Base-by-base conservation (phyloP, 345 rosid genomes). In the Diplotaxis tenuifolia region DNA sequence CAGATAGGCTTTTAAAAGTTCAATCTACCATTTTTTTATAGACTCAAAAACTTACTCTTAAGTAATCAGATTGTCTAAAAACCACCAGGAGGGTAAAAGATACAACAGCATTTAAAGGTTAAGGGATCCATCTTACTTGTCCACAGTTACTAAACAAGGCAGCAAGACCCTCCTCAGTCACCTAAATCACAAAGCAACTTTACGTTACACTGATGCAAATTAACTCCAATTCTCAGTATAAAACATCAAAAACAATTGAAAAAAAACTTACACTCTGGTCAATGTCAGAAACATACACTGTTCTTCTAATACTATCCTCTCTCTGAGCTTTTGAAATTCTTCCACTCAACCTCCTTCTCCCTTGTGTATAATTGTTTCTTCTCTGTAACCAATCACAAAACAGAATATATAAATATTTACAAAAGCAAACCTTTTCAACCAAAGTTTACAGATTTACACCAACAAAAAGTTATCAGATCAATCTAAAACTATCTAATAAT, bases 161-260 rank as follows among this genome's bases (percentile, higher is more conserved):
- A 79, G 97, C 97, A 81, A 92, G 89, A 79, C 77, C 82, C 81
- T 92, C 97, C 85, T 92, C 96, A 55, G 96, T 89, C 75, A 89
- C 89, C 97, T 92, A 78, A 53, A 75, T 68, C 31, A 60, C 29
- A 72, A 53, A 65, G 6, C 69, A 77, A 4, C 53, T 10, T 32
- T 32, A 38, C 1, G 5, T 65, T 65, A 70, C 28, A 45, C n/a
- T 34, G 9, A 64, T 12, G 19, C 38, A 34, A 57, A 21, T 29
- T 6, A 68, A 61, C 63, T 68, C 21, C 0, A 57, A 12, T 28
- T 8, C 15, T 6, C 7, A 6, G 0, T 0, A 28, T 1, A n/a
- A 68, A 69, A 28, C 34, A 7, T 28, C 6, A 20, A 25, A 50
- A 6, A 3, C 16, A 0, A 9, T 4, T 9, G 4, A 4, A 0